Evolutionary conservation across 768 basidiomycete genomes (phyloP).

Genomic region (Mycena latifolia): DNA sequence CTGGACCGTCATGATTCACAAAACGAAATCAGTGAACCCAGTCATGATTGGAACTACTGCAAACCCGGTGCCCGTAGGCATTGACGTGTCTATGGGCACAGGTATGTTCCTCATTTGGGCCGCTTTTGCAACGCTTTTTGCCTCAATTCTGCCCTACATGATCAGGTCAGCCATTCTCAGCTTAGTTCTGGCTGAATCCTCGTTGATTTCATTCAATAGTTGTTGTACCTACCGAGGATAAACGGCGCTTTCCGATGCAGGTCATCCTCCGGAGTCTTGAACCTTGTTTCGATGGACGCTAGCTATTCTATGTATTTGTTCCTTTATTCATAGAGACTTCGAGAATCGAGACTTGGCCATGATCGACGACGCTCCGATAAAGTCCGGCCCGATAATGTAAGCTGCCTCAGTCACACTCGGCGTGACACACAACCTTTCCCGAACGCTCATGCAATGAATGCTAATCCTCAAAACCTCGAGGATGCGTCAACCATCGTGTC

Average conservation of each 20-base stretch:
- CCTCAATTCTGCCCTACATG: constrained; percentile 81
- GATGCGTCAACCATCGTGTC: constrained; percentile 66
- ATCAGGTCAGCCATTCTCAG: constrained; percentile 65
- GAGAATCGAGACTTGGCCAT: background rate
- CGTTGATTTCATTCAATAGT: constrained; percentile 50
- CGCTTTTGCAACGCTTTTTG: constrained; percentile 73
- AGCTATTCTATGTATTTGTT: constrained; percentile 29
- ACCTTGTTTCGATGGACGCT: constrained; percentile 12
- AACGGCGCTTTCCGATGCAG: constrained; percentile 32
- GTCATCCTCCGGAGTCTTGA: constrained; percentile 19
- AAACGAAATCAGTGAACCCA: constrained; percentile 69
- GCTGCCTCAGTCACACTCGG: background rate
- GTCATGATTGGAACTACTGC: constrained; percentile 53
- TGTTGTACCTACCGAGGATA: constrained; percentile 87
- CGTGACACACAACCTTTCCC: constrained; percentile 20
- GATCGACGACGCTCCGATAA: too few species aligned
- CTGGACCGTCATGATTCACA: constrained; percentile 83
- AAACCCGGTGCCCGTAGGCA: constrained; percentile 64
- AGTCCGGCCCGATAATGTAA: background rate
- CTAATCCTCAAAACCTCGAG: constrained; percentile 59
- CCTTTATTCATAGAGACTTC: constrained; percentile 31
- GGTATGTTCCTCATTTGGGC: constrained; percentile 82
- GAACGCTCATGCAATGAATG: constrained; percentile 34
- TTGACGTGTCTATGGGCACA: constrained; percentile 70
- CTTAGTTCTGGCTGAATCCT: background rate